phyloP scores from a whole-genome alignment of 2,329 filamentous ascomycete species.

The Cladosporium oxysporum region DNA sequence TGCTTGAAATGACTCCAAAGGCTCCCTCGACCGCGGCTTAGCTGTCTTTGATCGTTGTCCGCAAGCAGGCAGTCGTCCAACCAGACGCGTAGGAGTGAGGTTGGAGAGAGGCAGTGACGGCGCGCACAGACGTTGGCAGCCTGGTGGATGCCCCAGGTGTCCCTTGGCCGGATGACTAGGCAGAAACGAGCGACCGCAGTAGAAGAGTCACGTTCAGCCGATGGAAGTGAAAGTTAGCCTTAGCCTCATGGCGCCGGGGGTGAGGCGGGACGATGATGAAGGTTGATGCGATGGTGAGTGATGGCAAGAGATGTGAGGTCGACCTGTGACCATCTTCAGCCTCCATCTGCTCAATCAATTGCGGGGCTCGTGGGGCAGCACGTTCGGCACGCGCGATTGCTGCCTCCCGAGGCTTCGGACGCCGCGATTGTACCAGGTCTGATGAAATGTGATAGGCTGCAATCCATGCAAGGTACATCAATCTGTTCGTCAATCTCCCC shows the following conservation, averaged over 20 bases:
- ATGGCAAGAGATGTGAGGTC: not conserved
- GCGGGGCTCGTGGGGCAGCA: not conserved
- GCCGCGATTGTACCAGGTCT: not conserved
- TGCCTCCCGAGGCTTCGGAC: not conserved
- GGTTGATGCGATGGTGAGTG: not conserved
- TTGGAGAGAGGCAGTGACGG: conserved; percentile 5
- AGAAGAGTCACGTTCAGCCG: not conserved
- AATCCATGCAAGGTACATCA: conserved; percentile 1
- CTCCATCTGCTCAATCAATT: not conserved
- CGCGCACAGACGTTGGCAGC: not conserved
- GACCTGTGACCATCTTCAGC: not conserved
- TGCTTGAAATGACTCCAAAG: not conserved
- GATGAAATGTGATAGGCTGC: not conserved
- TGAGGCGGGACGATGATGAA: not conserved
- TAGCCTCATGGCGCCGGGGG: not conserved
- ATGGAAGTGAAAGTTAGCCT: conserved; percentile 4
- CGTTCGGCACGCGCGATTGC: not conserved
- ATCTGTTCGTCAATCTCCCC: not conserved
- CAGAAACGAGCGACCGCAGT: conserved; percentile 3
- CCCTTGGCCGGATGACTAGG: not conserved
- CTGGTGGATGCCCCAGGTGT: not conserved
- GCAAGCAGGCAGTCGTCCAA: conserved; percentile 1
- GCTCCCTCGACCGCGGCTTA: not conserved
- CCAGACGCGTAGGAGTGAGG: conserved; percentile 1
- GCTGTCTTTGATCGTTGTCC: not conserved